Evolutionary conservation across 768 basidiomycete genomes (phyloP), one percentile per base, ranked within the genome.

Genomic region (Hydnomerulius pinastri): DNA sequence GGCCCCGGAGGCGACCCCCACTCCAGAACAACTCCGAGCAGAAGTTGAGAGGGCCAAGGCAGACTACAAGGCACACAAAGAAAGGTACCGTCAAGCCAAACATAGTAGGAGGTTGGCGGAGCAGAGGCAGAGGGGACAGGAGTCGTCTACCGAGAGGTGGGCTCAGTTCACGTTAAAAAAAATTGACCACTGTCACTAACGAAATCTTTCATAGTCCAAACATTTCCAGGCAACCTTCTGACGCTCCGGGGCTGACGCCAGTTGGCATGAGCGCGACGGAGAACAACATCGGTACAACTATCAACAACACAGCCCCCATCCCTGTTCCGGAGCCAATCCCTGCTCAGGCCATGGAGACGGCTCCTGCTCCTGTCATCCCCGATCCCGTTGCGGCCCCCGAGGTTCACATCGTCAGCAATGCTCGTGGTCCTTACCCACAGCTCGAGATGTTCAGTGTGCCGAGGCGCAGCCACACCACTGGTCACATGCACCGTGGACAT

Each of bases 51-150:
- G 71, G 17, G 86, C 88, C 1, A 91, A 88, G 57, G 73, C 72
- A 23, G 68, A 70, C 20, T 91, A 91, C 65, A 86, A 81, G 67
- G 75, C 73, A 1, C 79, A 83, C 66, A 91, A 91, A 60, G 86
- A 87, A 58, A 73, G 72, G 20, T 88, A 89, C 58, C 78, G 86
- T 24, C 70, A 70, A 56, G 80, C 83, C 45, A 77, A 81, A 45
- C 80, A 82, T 41, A 70, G 71, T 21, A 77, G 73, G 49, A 75
- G 64, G 56, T 73, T 69, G 55, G 73, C 71, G 48, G 68, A 67
- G 46, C 70, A 69, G 40, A 60, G 57, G 38, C 50, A 49, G 25
- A 54, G 41, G 24, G 55, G 46, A 6, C 57, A 59, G 8, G 59
- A 52, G 35, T 58, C 60, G 29, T 43, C 58, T 17, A 54, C 30